Evolutionary conservation across 2,329 filamentous ascomycete genomes (phyloP), one percentile per base, ranked within the genome.

Genomic region (Alternaria sp.): DNA sequence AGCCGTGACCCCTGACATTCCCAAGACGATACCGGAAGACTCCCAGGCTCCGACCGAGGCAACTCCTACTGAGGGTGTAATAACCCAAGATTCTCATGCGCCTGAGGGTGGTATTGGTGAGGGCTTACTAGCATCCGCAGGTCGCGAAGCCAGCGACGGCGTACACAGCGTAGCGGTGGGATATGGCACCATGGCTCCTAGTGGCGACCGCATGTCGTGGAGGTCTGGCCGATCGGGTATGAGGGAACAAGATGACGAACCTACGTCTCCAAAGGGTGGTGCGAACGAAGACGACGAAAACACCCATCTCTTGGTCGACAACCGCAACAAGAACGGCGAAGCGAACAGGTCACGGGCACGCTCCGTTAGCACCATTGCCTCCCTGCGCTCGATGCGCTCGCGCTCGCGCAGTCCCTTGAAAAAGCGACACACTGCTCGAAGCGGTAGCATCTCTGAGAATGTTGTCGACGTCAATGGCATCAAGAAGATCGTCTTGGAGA

Each of bases 381-480:
- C 77, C 0, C 60, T 81, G 9, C 73, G 63, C 51, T 77, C 74
- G 8, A 51, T 67, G 6, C 61, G 52, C 17, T 74, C 77, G 12
- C 66, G 57, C n/a, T 72, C 74, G 1, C 65, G 32, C 8, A 74
- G 66, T 23, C 73, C 75, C 0, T 66, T 69, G 10, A 76, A 75
- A 59, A 72, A 79, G 67, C 81, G 81, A 32, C 83, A 85, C 9
- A 83, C 84, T 5, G 89, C 89, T 6, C 85, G 91, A 60, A 92
- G 89, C 69, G 91, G 92, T 26, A 92, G 90, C 75, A 93, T 94
- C 70, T 93, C 91, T 0, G 91, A 94, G 79, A 92, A 91, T 64
- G 83, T 92, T n/a, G 83, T 93, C 59, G 90, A 94, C 73, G 84
- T 90, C 3, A 88, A 90, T 59, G 92, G 92, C 3, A 86, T 93